phyloP scores from a whole-genome alignment of 2,329 filamentous ascomycete species.

The Triangularia setosa region DNA sequence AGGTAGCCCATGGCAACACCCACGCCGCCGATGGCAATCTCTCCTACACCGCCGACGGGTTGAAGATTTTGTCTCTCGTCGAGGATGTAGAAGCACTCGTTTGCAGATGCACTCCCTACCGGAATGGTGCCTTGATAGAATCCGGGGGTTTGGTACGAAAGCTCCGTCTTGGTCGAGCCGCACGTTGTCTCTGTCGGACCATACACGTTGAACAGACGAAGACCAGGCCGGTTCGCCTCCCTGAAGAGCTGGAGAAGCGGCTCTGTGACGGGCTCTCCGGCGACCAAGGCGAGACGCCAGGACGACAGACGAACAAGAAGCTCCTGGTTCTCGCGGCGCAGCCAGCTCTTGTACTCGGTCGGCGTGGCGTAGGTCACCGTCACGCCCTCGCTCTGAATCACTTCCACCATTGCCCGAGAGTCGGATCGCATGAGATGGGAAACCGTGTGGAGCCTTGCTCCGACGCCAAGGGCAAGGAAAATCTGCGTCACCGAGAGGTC shows the following conservation, averaged over 20 bases:
- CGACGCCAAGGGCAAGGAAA: constrained; percentile 30
- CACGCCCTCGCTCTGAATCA: constrained; percentile 31
- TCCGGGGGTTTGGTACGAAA: constrained; percentile 27
- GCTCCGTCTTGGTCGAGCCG: constrained; percentile 19
- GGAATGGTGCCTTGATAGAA: too few species aligned
- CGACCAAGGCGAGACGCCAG: constrained; percentile 32
- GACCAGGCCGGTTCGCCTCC: background rate
- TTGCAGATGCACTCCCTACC: too few species aligned
- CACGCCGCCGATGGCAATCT: constrained; percentile 37
- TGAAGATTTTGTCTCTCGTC: constrained; percentile 33
- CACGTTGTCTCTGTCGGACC: constrained; percentile 28
- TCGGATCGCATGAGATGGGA: constrained; percentile 30
- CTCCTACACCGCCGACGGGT: constrained; percentile 38
- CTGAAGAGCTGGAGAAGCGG: background rate
- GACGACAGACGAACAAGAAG: constrained; percentile 18
- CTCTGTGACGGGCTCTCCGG: constrained; percentile 29
- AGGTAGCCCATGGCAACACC: constrained; percentile 34
- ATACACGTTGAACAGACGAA: constrained; percentile 27
- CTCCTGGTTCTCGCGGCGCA: constrained; percentile 14
- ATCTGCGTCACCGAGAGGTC: constrained; percentile 33
- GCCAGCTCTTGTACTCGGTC: constrained; percentile 32
- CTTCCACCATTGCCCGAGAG: constrained; percentile 27
- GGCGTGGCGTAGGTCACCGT: constrained; percentile 34
- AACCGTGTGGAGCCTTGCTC: constrained; percentile 32
- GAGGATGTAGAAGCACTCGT: constrained; percentile 29